Base-by-base conservation (phyloP, 441 rosid species). In the Populus hybrid region DNA sequence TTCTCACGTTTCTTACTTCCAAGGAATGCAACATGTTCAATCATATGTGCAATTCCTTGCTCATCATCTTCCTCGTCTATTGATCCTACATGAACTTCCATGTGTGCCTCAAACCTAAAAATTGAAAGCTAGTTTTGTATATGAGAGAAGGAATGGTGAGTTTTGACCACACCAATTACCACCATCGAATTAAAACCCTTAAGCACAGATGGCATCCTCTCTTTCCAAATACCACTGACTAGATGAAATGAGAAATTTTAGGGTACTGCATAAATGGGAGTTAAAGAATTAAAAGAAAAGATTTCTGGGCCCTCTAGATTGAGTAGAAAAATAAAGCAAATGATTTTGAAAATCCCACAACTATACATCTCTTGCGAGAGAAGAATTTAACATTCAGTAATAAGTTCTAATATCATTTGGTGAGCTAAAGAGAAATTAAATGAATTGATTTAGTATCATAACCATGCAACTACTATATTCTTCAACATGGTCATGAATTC, bases 21-120 rank as follows among this genome's bases (percentile, higher is more conserved):
- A n/a, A n/a, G n/a, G n/a, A n/a, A n/a, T n/a, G n/a, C n/a, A n/a
- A n/a, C n/a, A n/a, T n/a, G n/a, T n/a, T n/a, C n/a, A n/a, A n/a
- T n/a, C n/a, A n/a, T n/a, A n/a, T 96, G 99, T 33, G 99, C 98
- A 74, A 96, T 96, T 82, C 99, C 99, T 86, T 96, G 99, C 87
- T 96, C 98, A 85, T 94, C 99, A 78, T 92, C 95, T 89, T 93
- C 98, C 89, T 96, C 99, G 59, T 96, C 99, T 77, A 96, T 92
- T 18, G 99, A 94, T 79, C 99, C 99, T 61, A 81, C 98, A 87
- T 96, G 99, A 80, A 96, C 97, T 91, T 96, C 99, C 97, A 94
- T 94, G 84, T 96, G 99, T 75, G 99, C 99, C 84, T 94, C 99
- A 84, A 96, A 94, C 93, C 99, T 95, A 80, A 73, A 85, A 68